Base-by-base conservation (phyloP, 345 rosid species). In the Raphanus sativus region DNA sequence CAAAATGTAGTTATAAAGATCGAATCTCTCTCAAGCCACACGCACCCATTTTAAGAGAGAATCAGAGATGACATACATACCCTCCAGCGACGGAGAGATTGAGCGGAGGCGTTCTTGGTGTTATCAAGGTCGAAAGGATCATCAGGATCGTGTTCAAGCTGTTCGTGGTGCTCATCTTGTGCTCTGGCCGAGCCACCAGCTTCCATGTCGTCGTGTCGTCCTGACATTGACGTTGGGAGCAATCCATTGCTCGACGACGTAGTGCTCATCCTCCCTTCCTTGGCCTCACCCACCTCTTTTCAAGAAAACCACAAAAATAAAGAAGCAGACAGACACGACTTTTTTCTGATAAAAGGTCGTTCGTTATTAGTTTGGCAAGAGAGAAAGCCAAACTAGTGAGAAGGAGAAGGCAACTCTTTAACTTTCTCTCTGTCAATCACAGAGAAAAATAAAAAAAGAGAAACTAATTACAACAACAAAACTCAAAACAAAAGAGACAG, bases 21-120 rank as follows among this genome's bases (percentile, higher is more conserved):
- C 40, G 26, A 62, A 76, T 24, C 52, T 11, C 4, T 48, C 8
- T n/a, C 54, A 48, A 48, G 54, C 54, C 3, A 38, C 17, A 48
- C 8, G 15, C 17, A 13, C 10, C 15, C 24, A 38, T 38, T 36
- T 9, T 38, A 8, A 4, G 6, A 24, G 6, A 75, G 9, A 36
- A 52, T 6, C 42, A 50, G 5, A 5, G 25, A 1, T 10, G 8
- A 50, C 9, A 15, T 52, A 26, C 2, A 26, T 86, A 93, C 98
- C 92, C 98, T 84, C 98, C 98, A 91, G 38, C 91, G 84, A 45
- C 83, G 84, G 42, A 94, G 94, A 38, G 86, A 85, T 77, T 87
- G 87, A 36, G 55, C 68, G n/a, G 98, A 65, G 54, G 83, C 94
- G 77, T 87, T 88, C 81, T 94, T 90, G 73, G 97, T 88, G 38